A percentile compares a stretch with the other conserved stretches of the same genome.
These are phyloP conservation scores for Apophysomyces trapeziformis DNA, from an alignment of 371 early-diverging fungal species.

Conservation along the genomic window DNA sequence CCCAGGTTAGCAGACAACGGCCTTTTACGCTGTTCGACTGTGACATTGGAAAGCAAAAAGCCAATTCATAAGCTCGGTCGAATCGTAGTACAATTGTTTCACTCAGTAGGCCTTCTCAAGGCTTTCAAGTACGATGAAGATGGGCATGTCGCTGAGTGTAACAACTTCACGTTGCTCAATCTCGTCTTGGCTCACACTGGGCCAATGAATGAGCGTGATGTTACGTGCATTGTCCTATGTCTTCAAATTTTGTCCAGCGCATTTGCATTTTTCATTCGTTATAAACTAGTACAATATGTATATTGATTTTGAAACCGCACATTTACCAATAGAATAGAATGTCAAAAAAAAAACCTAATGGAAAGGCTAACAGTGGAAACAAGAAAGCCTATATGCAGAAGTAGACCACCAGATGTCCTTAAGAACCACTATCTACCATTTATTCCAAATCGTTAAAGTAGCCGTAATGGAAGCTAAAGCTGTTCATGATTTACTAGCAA, in stretches of 20 bases:
- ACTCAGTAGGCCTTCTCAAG: constrained; percentile 46
- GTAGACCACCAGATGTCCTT: no score
- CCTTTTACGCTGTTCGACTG: constrained; percentile 48
- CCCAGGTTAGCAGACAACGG: constrained; percentile 69
- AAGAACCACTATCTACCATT: no score
- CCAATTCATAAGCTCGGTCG: constrained; percentile 40
- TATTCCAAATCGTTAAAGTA: no score
- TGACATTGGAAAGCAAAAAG: constrained; percentile 32
- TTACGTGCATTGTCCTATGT: constrained; percentile 60
- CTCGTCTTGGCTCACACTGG: constrained; percentile 79
- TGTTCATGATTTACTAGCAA: no score
- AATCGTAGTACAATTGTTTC: constrained; percentile 40
- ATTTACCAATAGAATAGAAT: constrained; percentile 13
- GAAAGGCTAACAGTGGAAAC: not conserved
- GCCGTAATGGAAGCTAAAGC: no score
- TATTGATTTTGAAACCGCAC: constrained; percentile 35
- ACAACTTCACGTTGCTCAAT: constrained; percentile 93
- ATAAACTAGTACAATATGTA: constrained; percentile 77
- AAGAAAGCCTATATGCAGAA: not conserved
- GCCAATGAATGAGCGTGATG: constrained; percentile 74
- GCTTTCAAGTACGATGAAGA: constrained; percentile 67
- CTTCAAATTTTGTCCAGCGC: constrained; percentile 68
- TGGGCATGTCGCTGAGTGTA: constrained; percentile 60
- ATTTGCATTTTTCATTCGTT: constrained; percentile 80
- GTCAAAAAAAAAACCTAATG: constrained; percentile 3